Percentiles rank a stretch among this genome's conserved stretches.
phyloP scores from a whole-genome alignment of 2,329 filamentous ascomycete genomes.

The Ceratocystis albifundus region DNA sequence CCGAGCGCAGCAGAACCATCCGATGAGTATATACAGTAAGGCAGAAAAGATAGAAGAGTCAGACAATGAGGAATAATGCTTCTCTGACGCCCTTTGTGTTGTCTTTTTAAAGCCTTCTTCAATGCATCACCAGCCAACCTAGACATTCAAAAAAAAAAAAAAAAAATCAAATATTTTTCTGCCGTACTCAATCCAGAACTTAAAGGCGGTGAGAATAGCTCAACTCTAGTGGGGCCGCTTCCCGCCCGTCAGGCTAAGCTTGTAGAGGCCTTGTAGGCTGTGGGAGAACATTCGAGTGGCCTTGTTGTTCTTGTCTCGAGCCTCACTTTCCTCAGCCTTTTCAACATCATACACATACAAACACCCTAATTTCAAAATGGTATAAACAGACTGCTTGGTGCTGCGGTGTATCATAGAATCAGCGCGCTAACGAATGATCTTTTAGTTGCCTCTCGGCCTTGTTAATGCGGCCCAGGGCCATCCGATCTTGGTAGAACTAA shows the following conservation, averaged over 20 bases:
- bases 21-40: neutral
- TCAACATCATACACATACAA: neutral
- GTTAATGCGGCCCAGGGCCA: constrained; percentile 94
- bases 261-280: neutral
- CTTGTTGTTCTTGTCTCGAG: constrained; percentile 9
- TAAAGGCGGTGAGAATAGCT: constrained; percentile 20
- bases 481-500: constrained; percentile 94
- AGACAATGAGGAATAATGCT: neutral
- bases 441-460: constrained; percentile 61
- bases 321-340: constrained; percentile 11
- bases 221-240: constrained; percentile 19
- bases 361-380: constrained; percentile 11
- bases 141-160: too few relatives aligned
- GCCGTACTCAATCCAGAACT: neutral
- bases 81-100: neutral
- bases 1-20: constrained; percentile 13
- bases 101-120: neutral
- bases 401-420: neutral
- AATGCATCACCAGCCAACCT: neutral
- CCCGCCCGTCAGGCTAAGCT: constrained; percentile 17
- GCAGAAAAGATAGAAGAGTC: neutral
- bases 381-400: neutral
- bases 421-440: neutral
- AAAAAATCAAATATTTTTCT: constrained; percentile 23
- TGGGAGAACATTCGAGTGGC: neutral